phyloP scores from a whole-genome alignment of 2,329 filamentous ascomycete genomes.

The Pseudogymnoascus sp. region DNA sequence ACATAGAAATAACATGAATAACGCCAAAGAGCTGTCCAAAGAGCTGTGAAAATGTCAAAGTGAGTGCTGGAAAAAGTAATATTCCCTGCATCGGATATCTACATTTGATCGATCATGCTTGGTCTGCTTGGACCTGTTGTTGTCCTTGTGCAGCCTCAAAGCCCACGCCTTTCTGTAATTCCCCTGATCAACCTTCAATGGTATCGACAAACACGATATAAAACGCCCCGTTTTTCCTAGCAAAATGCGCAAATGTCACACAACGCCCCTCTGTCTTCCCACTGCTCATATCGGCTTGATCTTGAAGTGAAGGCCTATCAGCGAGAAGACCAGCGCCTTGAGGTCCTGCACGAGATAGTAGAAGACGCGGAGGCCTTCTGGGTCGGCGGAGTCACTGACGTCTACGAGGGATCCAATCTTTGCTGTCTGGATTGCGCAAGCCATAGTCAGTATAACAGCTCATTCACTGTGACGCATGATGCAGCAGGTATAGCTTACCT shows the following conservation, averaged over 20 bases:
- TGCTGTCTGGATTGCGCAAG: conserved; percentile 57
- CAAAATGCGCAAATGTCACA: conserved; percentile 6
- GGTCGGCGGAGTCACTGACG: conserved; percentile 91
- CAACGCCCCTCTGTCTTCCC: not conserved
- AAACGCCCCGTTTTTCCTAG: conserved; percentile 6
- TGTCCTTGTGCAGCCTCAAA: not conserved
- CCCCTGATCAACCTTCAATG: conserved; percentile 3
- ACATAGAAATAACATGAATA: not conserved
- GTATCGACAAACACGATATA: conserved; percentile 6
- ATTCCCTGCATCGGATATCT: not conserved
- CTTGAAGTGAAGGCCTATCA: conserved; percentile 98
- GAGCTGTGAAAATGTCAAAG: not conserved
- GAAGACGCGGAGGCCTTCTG: conserved; percentile 91
- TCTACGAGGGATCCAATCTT: conserved; percentile 97
- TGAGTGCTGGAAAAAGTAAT: not conserved
- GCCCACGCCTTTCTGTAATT: not conserved
- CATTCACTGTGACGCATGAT: not conserved
- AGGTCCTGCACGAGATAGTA: conserved; percentile 98
- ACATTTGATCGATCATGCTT: conserved; percentile 1
- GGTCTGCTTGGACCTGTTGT: conserved; percentile 12
- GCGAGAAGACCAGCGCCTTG: conserved; percentile 90
- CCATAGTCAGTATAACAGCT: not conserved
- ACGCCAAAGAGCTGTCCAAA: not conserved
- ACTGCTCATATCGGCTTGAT: conserved; percentile 62
- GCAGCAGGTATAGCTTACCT: conserved; percentile 48